Percentiles rank a stretch among this genome's conserved stretches.
Evolutionary conservation across 164 flowering plant species (phyloP).

Genomic region (Stephania cephalantha): DNA sequence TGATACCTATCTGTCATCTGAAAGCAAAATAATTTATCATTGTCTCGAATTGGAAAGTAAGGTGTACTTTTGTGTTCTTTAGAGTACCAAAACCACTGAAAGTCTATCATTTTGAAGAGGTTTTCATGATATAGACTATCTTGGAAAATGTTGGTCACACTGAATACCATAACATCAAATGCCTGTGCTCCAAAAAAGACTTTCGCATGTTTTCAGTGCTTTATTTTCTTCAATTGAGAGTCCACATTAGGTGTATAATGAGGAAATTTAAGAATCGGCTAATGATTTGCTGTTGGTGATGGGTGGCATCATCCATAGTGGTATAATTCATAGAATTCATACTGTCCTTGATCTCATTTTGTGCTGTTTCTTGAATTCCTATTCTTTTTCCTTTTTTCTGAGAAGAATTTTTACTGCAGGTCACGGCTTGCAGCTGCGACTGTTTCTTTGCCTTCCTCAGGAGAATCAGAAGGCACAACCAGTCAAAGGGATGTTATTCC

Average conservation of each 20-base stretch:
- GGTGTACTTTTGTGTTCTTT: not conserved
- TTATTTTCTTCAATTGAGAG: not conserved
- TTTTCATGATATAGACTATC: not conserved
- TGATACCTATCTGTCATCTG: not conserved
- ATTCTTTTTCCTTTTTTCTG: not conserved
- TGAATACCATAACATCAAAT: not conserved
- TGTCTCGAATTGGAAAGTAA: not conserved
- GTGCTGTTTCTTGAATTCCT: not conserved
- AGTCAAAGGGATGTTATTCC: constrained; percentile 54
- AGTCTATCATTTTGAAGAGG: not conserved
- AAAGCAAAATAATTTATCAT: not conserved
- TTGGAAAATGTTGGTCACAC: not conserved
- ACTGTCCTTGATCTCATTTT: not conserved
- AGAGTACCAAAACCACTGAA: not conserved
- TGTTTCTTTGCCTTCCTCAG: constrained; percentile 38
- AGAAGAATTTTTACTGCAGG: constrained; percentile 33
- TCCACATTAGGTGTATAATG: not conserved
- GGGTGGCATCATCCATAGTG: not conserved
- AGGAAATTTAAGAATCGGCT: not conserved
- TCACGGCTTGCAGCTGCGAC: constrained; percentile 73
- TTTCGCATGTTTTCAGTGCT: not conserved
- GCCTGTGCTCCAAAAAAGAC: not conserved
- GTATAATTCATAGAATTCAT: not conserved
- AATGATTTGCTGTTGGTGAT: not conserved
- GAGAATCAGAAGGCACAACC: constrained; percentile 25